phyloP scores from a whole-genome alignment of 805 yeast genomes.

The Ogataea ramenticola region DNA sequence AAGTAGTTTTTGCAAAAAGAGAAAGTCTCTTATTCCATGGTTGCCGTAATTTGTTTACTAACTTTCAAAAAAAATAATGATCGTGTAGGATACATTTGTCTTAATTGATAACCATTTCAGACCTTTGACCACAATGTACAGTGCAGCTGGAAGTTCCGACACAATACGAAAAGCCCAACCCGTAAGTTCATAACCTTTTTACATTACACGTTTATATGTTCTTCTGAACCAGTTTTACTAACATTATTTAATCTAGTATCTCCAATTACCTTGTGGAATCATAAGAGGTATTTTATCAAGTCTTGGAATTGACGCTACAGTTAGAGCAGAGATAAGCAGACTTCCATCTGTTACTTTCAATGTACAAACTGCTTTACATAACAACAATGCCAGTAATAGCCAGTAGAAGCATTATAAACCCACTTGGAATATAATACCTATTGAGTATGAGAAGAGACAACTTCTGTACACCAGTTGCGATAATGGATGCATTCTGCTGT shows the following conservation, averaged over 20 bases:
- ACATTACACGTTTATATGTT: neutral
- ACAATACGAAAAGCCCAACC: conserved; percentile 36
- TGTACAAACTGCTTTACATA: conserved; percentile 42
- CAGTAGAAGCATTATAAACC: neutral
- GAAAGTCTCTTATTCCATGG: neutral
- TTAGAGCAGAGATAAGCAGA: conserved; percentile 54
- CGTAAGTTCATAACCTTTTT: conserved; percentile 3
- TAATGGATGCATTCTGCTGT: too few relatives aligned
- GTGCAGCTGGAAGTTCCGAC: conserved; percentile 35
- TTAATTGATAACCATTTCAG: conserved; percentile 62
- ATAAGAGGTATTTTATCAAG: conserved; percentile 66
- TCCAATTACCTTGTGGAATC: conserved; percentile 72
- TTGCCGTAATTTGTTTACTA: neutral
- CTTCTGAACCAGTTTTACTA: conserved; percentile 3
- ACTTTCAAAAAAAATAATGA: too few relatives aligned
- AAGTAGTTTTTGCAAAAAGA: conserved; percentile 2
- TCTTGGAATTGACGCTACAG: conserved; percentile 60
- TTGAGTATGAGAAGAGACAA: too few relatives aligned
- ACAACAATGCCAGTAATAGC: neutral
- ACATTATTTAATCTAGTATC: conserved; percentile 21
- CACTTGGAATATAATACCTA: too few relatives aligned
- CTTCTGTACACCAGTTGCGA: too few relatives aligned
- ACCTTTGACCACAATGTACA: conserved; percentile 44
- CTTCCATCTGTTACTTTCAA: conserved; percentile 69
- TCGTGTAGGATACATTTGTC: conserved; percentile 57